Evolutionary conservation across 2,329 filamentous ascomycete species (phyloP).

Genomic region (Trichoderma koningii): DNA sequence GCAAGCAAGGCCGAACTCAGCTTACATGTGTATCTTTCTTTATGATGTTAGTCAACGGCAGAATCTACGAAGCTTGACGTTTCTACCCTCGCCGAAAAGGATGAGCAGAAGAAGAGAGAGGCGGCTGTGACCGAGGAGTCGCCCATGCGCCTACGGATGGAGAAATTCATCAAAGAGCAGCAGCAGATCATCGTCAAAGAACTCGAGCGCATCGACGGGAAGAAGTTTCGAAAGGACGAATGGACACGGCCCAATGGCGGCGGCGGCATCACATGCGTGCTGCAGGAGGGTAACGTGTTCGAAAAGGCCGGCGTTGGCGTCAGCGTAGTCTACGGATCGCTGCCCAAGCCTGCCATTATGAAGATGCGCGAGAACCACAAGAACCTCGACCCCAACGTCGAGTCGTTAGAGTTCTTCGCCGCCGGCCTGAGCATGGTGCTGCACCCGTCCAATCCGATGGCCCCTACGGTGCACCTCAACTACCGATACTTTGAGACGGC

Average conservation of each 20-base stretch:
- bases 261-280: slow-evolving; percentile 89
- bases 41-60: slow-evolving; percentile 42
- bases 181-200: slow-evolving; percentile 84
- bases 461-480: slow-evolving; percentile 95
- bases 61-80: slow-evolving; percentile 56
- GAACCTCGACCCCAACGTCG: slow-evolving; percentile 74
- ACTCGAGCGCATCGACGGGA: slow-evolving; percentile 81
- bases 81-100: slow-evolving; percentile 79
- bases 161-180: slow-evolving; percentile 90
- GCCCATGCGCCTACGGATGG: slow-evolving; percentile 97
- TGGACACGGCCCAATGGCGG: slow-evolving; percentile 89
- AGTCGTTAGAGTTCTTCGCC: slow-evolving; percentile 91
- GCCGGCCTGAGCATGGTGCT: slow-evolving; percentile 90
- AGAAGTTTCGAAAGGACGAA: slow-evolving; percentile 77
- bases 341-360: slow-evolving; percentile 82
- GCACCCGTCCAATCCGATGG: slow-evolving; percentile 94
- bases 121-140: slow-evolving; percentile 67
- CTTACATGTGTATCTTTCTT: neutral
- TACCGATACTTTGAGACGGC: slow-evolving; percentile 98
- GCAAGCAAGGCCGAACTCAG: neutral
- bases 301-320: slow-evolving; percentile 97
- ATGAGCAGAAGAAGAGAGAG: slow-evolving; percentile 78
- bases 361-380: slow-evolving; percentile 97
- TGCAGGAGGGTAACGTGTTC: slow-evolving; percentile 95
- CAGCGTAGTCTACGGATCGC: slow-evolving; percentile 88